Conservation (phyloP, 345 rosid genomes). For the Syzygium aqueum region DNA sequence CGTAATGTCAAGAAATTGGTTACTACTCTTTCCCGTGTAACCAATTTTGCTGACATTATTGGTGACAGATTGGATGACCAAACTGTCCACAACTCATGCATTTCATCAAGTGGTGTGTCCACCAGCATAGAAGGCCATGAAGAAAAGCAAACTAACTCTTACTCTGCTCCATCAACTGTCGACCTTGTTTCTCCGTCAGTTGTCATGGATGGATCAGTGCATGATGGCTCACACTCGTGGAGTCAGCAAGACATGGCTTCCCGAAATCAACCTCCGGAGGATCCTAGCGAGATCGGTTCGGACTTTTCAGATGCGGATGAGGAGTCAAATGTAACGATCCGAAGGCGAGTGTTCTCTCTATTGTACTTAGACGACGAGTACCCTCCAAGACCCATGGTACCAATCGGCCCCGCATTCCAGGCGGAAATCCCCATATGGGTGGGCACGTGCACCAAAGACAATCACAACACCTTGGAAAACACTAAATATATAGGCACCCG, state of each 20-base stretch:
- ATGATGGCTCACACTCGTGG: constrained; percentile 1
- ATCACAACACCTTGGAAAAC: constrained; percentile 18
- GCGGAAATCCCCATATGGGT: constrained; percentile 35
- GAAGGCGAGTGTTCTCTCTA: neutral
- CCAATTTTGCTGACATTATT: neutral
- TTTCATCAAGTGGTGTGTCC: neutral
- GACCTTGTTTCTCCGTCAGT: neutral
- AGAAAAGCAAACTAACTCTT: neutral
- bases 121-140: neutral
- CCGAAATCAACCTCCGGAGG: constrained; percentile 3
- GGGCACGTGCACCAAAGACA: constrained; percentile 11
- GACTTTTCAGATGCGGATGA: neutral
- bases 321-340: neutral
- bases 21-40: neutral
- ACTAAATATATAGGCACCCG: constrained; percentile 31
- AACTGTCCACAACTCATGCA: constrained; percentile 2
- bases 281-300: neutral
- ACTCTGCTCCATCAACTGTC: neutral
- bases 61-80: neutral
- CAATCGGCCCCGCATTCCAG: constrained; percentile 35
- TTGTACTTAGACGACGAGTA: neutral
- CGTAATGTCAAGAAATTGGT: constrained; percentile 9
- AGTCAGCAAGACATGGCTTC: neutral
- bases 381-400: constrained; percentile 14
- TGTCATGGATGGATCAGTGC: neutral